Conservation (phyloP, 192 early-diverging fungal species). For the Coemansia sp. region DNA sequence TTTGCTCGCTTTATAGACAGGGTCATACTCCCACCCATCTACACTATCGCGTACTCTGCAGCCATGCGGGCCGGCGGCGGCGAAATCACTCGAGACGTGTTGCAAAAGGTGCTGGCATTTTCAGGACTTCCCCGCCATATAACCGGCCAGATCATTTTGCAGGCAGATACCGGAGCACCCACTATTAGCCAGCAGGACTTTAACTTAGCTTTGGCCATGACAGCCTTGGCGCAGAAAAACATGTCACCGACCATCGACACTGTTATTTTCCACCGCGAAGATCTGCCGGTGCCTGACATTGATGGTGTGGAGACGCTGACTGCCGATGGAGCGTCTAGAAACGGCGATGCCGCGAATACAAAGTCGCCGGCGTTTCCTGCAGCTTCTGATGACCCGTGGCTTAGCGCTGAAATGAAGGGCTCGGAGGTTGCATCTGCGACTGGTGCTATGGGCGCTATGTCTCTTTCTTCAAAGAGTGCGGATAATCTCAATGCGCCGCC, state of each 20-base stretch:
- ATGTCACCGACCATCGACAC: constrained; percentile 69
- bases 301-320: constrained; percentile 56
- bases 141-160: constrained; percentile 31
- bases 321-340: constrained; percentile 3
- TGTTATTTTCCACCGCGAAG: constrained; percentile 61
- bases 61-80: constrained; percentile 37
- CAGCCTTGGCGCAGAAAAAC: constrained; percentile 75
- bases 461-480: constrained; percentile 5
- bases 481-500: constrained; percentile 13
- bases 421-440: constrained; percentile 11
- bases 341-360: neutral
- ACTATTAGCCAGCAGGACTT: constrained; percentile 58
- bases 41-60: constrained; percentile 36
- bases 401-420: constrained; percentile 14
- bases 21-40: constrained; percentile 40
- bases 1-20: constrained; percentile 22
- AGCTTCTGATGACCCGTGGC: constrained; percentile 59
- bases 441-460: constrained; percentile 23
- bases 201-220: constrained; percentile 65
- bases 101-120: constrained; percentile 24
- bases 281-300: constrained; percentile 60
- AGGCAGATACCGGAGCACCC: constrained; percentile 27
- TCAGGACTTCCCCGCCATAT: constrained; percentile 40
- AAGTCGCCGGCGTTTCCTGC: constrained; percentile 25
- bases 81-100: constrained; percentile 36